A percentile compares a stretch with the other conserved stretches of the same genome.
phyloP scores from a whole-genome alignment of 768 basidiomycete genomes.

The Grammothele lineata region DNA sequence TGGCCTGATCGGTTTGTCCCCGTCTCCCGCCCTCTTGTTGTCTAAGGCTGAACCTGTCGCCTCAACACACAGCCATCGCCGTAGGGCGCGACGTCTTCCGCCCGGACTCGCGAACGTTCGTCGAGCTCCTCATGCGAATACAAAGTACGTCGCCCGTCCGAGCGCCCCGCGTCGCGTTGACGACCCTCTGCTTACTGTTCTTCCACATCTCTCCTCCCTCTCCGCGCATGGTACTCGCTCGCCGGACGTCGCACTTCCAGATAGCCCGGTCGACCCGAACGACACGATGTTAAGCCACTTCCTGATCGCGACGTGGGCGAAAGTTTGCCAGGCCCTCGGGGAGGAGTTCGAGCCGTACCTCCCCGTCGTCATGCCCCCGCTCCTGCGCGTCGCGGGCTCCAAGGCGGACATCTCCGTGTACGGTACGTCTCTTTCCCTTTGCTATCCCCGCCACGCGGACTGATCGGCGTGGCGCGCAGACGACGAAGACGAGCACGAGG shows the following conservation, averaged over 20 bases:
- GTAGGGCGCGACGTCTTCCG: conserved; percentile 80
- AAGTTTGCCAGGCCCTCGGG: conserved; percentile 81
- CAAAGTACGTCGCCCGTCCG: too few species aligned
- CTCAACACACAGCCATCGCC: conserved; percentile 63
- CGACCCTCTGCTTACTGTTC: not conserved
- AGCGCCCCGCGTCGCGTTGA: not conserved
- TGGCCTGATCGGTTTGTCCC: conserved; percentile 66
- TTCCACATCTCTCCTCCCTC: not conserved
- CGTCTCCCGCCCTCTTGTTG: not conserved
- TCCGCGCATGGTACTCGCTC: not conserved
- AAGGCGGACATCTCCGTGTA: conserved; percentile 77
- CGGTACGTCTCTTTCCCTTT: conserved; percentile 36
- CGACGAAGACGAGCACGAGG: conserved; percentile 51
- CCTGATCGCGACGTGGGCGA: conserved; percentile 85
- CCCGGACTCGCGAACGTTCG: conserved; percentile 65
- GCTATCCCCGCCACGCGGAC: too few species aligned
- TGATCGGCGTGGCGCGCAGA: conserved; percentile 25
- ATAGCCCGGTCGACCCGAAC: conserved; percentile 61
- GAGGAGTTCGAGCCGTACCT: conserved; percentile 85
- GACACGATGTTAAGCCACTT: conserved; percentile 74
- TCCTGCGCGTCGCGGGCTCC: conserved; percentile 71
- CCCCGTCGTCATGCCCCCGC: conserved; percentile 75
- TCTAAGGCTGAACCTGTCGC: not conserved
- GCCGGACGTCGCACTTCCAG: conserved; percentile 29
- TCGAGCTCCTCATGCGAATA: conserved; percentile 69